Base-by-base conservation (phyloP, 164 flowering plant genomes). In the Umbilicus rupestris region DNA sequence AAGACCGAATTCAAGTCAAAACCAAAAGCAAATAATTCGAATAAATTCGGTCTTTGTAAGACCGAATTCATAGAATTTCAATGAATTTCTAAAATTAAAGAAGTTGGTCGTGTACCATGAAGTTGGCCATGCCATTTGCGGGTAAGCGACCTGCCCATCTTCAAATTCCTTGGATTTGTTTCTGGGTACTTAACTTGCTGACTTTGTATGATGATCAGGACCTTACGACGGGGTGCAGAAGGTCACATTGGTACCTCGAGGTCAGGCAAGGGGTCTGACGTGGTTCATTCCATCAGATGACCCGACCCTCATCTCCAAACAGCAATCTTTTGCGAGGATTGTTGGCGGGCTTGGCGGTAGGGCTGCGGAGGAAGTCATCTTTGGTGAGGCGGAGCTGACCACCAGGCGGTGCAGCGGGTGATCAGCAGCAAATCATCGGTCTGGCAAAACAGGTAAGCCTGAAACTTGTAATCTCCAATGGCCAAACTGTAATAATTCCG, bases 91-190 rank as follows among this genome's bases (percentile, higher is more conserved):
- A n/a, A n/a, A n/a, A n/a, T n/a, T n/a, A n/a, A n/a, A n/a, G n/a
- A n/a, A n/a, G n/a, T n/a, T 90, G 60, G 94, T 86, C 50, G 94
- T 92, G 59, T 90, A 88, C 74, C 97, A 90, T 73, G 97, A 90
- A 83, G 97, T 88, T 24, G 97, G 97, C 24, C 97, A 90, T 78
- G 97, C 97, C 72, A 80, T 90, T 66, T 90, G 94, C 66, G 97
- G 94, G 97, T 90, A 75, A 76, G 84, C 37, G 37, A 62, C 22
- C n/a, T 3, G 15, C 11, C 39, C 37, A 22, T 45, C 28, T 64
- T 5, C 2, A 42, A 33, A n/a, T 33, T 33, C 17, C 12, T 12
- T 11, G 29, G 29, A 15, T 7, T 31, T n/a, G n/a, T n/a, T n/a
- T n/a, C n/a, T n/a, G n/a, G n/a, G n/a, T 16, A 8, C 30, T 28